Evolutionary conservation across 805 yeast genomes (phyloP), one percentile per base, ranked within the genome.

Genomic region (Saccharomyces eubayanus): DNA sequence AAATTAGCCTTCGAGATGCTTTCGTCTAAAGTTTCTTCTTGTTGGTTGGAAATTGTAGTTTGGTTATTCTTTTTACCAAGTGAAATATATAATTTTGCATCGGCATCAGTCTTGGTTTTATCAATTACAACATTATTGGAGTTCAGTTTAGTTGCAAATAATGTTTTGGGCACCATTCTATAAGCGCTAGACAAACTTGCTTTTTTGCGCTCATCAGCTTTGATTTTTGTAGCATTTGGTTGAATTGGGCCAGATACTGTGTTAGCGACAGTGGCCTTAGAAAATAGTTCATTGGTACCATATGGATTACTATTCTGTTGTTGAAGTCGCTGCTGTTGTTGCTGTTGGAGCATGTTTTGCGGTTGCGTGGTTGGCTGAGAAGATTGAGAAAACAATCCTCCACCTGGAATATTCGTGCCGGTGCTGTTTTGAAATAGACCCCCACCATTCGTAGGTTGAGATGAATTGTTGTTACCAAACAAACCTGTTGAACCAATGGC

Each of bases 241-340:
- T 72, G 76, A 9, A 72, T 63, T 11, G 72, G 67, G 47, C 63
- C 64, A 3, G 76, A 70, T 28, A 74, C 69, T 12, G 70, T 61
- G 40, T 60, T 60, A 10, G 70, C 71, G 14, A 69, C 63, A 30
- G 67, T 67, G 46, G 62, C 63, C 50, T 66, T 68, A 3, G 72
- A 54, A 61, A 87, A 89, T 51, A 91, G 73, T 5, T 90, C 87
- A 61, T 84, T 84, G 49, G 81, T 77, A 1, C 96, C 96, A 65
- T 88, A 91, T 47, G 97, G 96, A 65, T 67, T 62, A 41, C 55
- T 76, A 75, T 54, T 72, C 74, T 11, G 47, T 28, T 28, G 59
- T 27, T 21, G 53, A 11, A 31, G 43, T 28, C 36, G 49, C 5
- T 43, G 56, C 61, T 20, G 57, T 29, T 47, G 55, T 31, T 46